Base-by-base conservation (phyloP, 768 basidiomycete species). In the Tylopilus vinaceipallidus region DNA sequence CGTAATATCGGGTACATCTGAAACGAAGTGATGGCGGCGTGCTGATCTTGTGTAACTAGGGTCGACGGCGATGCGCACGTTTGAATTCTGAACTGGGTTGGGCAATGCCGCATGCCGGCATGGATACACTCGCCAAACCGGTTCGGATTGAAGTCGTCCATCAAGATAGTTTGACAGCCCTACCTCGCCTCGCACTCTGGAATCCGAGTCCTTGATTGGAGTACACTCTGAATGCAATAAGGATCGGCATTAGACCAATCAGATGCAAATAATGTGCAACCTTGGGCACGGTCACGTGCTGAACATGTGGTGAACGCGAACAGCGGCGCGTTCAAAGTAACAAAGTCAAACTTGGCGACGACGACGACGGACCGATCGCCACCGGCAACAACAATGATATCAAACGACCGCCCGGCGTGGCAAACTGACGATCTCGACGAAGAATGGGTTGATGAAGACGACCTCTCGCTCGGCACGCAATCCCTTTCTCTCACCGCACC, bases 381-480 rank as follows among this genome's bases (percentile, higher is more conserved):
- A 41, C 23, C 23, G 17, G 48, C 35, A 14, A 26, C 32, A 19
- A 27, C 2, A 20, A 62, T 63, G 51, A 39, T 54, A 17, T 30
- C 30, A 32, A 35, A 49, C 26, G 42, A 44, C 42, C 71, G 69
- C 38, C 90, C 90, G 19, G 89, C 79, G 42, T 92, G 90, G 90
- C 85, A 89, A 65, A 91, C 91, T 1, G 88, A 90, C 46, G 93
- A 95, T 63, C 80, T 97, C 7, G 85, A 83, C 51, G 92, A 95
- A 58, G 93, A 95, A 73, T 97, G 93, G 93, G 75, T 89, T 50
- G 90, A 92, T 35, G 71, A 77, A 35, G 70, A 72, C 42, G 68
- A 69, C 39, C 63, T 61, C 37, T 69, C 57, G 17, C 48, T 69
- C 36, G 72, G 76, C 62, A 76, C 81, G 52, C 73, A 73, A 69